Percentiles rank a stretch among this genome's conserved stretches.
Evolutionary conservation across 805 yeast species (phyloP).

Genomic region (Citeromyces matritensis): DNA sequence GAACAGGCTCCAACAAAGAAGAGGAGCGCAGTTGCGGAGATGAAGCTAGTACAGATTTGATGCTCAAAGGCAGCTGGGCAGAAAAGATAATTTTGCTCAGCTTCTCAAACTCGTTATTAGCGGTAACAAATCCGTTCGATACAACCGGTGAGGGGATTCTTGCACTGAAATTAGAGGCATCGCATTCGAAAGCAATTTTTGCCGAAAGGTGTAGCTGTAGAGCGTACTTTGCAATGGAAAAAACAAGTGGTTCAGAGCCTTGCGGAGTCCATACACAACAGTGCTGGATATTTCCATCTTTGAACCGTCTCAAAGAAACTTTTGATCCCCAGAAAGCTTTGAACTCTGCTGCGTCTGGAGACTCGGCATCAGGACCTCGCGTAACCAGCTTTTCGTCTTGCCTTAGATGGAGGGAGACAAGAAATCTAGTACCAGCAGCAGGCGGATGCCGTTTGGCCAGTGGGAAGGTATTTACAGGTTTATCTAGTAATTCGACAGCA

Average conservation of each 20-base stretch:
- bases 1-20: slow-evolving; percentile 66
- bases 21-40: slow-evolving; percentile 67
- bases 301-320: slow-evolving; percentile 79
- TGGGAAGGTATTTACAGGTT: slow-evolving; percentile 3
- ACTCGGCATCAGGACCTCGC: slow-evolving; percentile 63
- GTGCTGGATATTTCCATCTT: slow-evolving; percentile 82
- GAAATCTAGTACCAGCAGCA: slow-evolving; percentile 15
- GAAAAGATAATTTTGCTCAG: slow-evolving; percentile 30
- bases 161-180: slow-evolving; percentile 28
- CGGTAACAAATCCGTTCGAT: slow-evolving; percentile 23
- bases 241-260: slow-evolving; percentile 43
- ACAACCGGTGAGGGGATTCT: slow-evolving; percentile 38
- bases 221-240: slow-evolving; percentile 48
- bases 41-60: slow-evolving; percentile 60
- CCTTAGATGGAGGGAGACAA: slow-evolving; percentile 55
- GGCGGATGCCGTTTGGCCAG: slow-evolving; percentile 8
- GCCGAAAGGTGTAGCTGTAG: slow-evolving; percentile 45
- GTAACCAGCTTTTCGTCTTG: slow-evolving; percentile 75
- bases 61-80: slow-evolving; percentile 50
- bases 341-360: slow-evolving; percentile 46
- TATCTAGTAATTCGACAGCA: slow-evolving; percentile 13
- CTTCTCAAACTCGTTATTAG: slow-evolving; percentile 35
- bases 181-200: slow-evolving; percentile 21
- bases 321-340: slow-evolving; percentile 81
- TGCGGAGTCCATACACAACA: slow-evolving; percentile 75